Percentiles rank a stretch among this genome's conserved stretches.
These are phyloP conservation scores for Naganishia cerealis DNA, from an alignment of 1,284 basidiomycete genomes.

Conservation along the genomic window DNA sequence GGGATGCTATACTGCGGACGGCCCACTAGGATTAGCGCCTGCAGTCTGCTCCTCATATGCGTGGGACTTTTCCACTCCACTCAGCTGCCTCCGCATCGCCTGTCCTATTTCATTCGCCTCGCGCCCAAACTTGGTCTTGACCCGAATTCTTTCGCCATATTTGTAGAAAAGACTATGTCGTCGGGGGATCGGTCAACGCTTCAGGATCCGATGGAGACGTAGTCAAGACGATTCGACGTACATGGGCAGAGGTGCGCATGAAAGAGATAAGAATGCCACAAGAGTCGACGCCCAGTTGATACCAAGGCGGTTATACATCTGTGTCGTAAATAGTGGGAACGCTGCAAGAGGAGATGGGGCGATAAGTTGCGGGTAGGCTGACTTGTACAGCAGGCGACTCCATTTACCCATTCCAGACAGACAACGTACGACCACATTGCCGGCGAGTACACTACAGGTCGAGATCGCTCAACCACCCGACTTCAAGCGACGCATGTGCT, in stretches of 20 bases:
- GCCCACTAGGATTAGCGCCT: constrained; percentile 9
- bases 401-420: constrained; percentile 43
- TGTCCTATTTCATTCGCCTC: constrained; percentile 40
- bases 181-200: not conserved
- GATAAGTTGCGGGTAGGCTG: constrained; percentile 52
- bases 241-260: constrained; percentile 31
- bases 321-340: constrained; percentile 47
- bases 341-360: constrained; percentile 48
- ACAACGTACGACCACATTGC: constrained; percentile 53
- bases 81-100: constrained; percentile 30
- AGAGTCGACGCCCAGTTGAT: constrained; percentile 52
- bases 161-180: constrained; percentile 37
- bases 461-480: not conserved
- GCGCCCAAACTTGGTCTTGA: constrained; percentile 36
- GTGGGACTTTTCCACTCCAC: not conserved
- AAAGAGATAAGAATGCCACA: constrained; percentile 45
- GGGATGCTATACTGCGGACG: not conserved
- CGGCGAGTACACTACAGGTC: constrained; percentile 37
- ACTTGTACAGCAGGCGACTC: constrained; percentile 25
- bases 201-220: not conserved
- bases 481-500: too few relatives aligned
- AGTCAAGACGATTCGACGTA: not conserved
- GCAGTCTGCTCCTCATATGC: constrained; percentile 3
- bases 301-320: constrained; percentile 51
- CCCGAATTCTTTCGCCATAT: constrained; percentile 36